Conservation (phyloP, 2,329 filamentous ascomycete genomes). For the Coleophoma cylindrospora region DNA sequence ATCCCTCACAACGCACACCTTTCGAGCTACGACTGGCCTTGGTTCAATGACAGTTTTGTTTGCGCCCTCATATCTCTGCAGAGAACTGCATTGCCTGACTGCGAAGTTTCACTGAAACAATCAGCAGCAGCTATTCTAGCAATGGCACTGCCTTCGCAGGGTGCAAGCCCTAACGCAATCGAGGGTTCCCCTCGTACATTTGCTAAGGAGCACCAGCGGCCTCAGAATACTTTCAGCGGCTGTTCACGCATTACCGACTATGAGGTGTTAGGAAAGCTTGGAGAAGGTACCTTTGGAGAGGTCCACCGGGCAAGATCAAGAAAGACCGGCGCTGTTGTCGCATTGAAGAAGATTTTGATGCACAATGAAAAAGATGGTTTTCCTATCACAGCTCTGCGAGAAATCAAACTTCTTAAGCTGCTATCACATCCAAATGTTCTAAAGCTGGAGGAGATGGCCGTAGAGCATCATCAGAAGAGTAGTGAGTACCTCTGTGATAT, state of each 20-base stretch:
- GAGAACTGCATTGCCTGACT: too few species aligned
- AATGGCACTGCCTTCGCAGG: slow-evolving; percentile 16
- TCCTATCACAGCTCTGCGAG: slow-evolving; percentile 94
- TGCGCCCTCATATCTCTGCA: too few species aligned
- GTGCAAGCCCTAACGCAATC: slow-evolving; percentile 7
- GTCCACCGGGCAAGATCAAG: slow-evolving; percentile 84
- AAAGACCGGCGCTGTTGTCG: slow-evolving; percentile 70
- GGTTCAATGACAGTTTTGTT: too few species aligned
- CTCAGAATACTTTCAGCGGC: slow-evolving; percentile 64
- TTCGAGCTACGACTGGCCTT: too few species aligned
- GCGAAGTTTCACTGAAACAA: too few species aligned
- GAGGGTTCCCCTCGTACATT: slow-evolving; percentile 5
- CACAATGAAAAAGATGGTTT: slow-evolving; percentile 99
- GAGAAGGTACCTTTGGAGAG: slow-evolving; percentile 96
- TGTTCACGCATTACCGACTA: slow-evolving; percentile 82
- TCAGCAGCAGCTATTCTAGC: neutral
- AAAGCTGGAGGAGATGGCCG: slow-evolving; percentile 89
- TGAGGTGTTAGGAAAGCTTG: slow-evolving; percentile 76
- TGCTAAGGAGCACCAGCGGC: slow-evolving; percentile 43
- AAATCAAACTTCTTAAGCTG: slow-evolving; percentile 96
- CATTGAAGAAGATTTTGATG: slow-evolving; percentile 98
- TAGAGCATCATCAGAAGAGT: slow-evolving; percentile 61
- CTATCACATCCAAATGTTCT: slow-evolving; percentile 89
- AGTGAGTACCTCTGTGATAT: slow-evolving; percentile 1
- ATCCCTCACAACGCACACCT: neutral